Evolutionary conservation across 768 basidiomycete genomes (phyloP).

Genomic region (Trametes punicea): DNA sequence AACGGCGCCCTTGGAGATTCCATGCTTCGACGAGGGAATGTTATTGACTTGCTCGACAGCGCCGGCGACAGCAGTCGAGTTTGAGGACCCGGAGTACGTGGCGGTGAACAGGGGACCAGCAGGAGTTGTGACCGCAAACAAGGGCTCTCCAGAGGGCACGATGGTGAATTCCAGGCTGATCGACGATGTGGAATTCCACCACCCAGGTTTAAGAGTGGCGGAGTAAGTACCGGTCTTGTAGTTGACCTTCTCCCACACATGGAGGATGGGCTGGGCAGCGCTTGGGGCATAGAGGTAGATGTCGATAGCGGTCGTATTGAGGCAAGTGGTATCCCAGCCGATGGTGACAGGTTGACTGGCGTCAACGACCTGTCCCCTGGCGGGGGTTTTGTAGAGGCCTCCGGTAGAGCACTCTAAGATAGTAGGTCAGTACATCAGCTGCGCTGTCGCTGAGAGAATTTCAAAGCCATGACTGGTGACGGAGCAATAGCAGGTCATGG

Average conservation of each 20-base stretch:
- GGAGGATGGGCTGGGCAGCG: slow-evolving; percentile 40
- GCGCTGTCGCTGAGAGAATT: too few species aligned
- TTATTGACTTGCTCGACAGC: slow-evolving; percentile 38
- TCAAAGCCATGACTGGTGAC: too few species aligned
- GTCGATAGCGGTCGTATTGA: slow-evolving; percentile 50
- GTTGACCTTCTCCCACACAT: slow-evolving; percentile 55
- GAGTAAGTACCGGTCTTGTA: slow-evolving; percentile 47
- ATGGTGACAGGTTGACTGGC: slow-evolving; percentile 50
- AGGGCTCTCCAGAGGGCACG: slow-evolving; percentile 45
- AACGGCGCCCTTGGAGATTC: slow-evolving; percentile 49
- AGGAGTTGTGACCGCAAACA: slow-evolving; percentile 51
- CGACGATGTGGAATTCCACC: slow-evolving; percentile 63
- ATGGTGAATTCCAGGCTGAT: slow-evolving; percentile 58
- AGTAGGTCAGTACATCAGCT: not conserved
- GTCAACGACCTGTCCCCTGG: slow-evolving; percentile 44
- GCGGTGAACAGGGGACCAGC: slow-evolving; percentile 71
- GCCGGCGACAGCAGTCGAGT: slow-evolving; percentile 31
- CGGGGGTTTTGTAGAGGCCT: slow-evolving; percentile 59
- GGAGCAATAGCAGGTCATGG: too few species aligned
- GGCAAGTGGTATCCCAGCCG: slow-evolving; percentile 63
- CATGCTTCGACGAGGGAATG: slow-evolving; percentile 28
- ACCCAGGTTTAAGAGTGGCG: slow-evolving; percentile 52
- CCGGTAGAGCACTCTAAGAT: slow-evolving; percentile 49
- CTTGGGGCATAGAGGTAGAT: slow-evolving; percentile 64
- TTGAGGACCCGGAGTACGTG: slow-evolving; percentile 45